phyloP scores from a whole-genome alignment of 176 grass and related monocot species.

The Rhynchospora pubera region DNA sequence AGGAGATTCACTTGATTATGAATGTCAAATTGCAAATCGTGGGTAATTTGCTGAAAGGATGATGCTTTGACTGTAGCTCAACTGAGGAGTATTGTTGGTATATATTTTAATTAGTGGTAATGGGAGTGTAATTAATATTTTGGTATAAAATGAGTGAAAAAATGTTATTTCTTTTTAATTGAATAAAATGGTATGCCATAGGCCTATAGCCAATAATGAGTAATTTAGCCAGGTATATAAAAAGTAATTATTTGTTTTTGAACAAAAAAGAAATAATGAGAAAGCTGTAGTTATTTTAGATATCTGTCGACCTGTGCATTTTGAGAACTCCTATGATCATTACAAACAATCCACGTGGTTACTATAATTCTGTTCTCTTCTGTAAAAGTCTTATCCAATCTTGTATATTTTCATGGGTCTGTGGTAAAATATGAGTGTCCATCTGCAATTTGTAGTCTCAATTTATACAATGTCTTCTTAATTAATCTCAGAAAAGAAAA shows the following conservation, averaged over 20 bases:
- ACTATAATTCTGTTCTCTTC: background rate
- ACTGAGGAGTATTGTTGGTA: background rate
- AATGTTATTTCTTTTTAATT: background rate
- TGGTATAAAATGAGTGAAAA: background rate
- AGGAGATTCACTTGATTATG: background rate
- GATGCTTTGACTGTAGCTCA: background rate
- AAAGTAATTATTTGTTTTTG: too few species aligned
- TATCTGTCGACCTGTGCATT: background rate
- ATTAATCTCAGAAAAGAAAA: background rate
- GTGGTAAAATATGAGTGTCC: too few species aligned
- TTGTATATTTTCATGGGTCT: too few species aligned
- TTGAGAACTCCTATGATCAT: too few species aligned
- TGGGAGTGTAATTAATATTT: background rate
- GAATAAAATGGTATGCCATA: background rate
- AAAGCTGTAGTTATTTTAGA: background rate
- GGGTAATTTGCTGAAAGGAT: background rate
- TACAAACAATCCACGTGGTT: background rate
- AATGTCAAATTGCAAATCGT: background rate
- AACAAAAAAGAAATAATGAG: too few species aligned
- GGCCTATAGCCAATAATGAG: too few species aligned
- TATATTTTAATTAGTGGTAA: background rate
- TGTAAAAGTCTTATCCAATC: background rate
- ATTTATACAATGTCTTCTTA: background rate
- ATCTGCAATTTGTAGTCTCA: too few species aligned
- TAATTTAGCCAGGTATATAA: too few species aligned